Base-by-base conservation (phyloP, 768 basidiomycete genomes). In the Tephrocybe sp. region DNA sequence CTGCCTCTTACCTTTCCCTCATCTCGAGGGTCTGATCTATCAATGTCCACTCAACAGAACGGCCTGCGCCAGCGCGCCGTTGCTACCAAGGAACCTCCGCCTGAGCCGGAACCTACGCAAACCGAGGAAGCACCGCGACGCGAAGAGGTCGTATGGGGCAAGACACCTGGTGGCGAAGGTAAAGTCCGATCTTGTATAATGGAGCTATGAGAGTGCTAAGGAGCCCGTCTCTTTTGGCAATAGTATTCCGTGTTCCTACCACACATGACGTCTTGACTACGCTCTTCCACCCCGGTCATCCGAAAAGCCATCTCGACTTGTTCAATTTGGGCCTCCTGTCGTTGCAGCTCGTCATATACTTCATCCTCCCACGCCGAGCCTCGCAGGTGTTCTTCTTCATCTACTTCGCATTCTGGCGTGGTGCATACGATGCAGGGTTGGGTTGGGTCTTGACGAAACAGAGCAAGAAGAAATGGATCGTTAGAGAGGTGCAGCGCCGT, bases 361-460 rank as follows among this genome's bases (percentile, higher is more conserved):
- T 73, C 48, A 38, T 74, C 5, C 69, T 94, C n/a, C 81, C 92
- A 0, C 82, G 79, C 5, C 59, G 69, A 0, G 66, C 71, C 2
- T 66, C 83, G 0, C 77, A 75, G 45, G 48, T 77, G 7, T 89
- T 98, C 69, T 98, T 98, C 75, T 69, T 94, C 19, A 51, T 88
- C 53, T 96, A 95, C 68, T 98, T 99, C 63, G 84, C 84, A 9
- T 91, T 98, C 67, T 99, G 95, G 93, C 75, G 97, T 2, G 77
- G 80, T 3, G 86, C 90, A 9, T 99, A 99, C 64, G 91, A 99
- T 66, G 86, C 80, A 30, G 96, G 96, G 0, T 80, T 99, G 40
- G 97, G 94, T 0, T 97, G 89, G 85, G 81, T 98, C 10, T 75
- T 99, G 51, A 92, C 92, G 9, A 89, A 90, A 66, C 97, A 99